phyloP scores from a whole-genome alignment of 345 rosid species.

The Erucastrum elatum region DNA sequence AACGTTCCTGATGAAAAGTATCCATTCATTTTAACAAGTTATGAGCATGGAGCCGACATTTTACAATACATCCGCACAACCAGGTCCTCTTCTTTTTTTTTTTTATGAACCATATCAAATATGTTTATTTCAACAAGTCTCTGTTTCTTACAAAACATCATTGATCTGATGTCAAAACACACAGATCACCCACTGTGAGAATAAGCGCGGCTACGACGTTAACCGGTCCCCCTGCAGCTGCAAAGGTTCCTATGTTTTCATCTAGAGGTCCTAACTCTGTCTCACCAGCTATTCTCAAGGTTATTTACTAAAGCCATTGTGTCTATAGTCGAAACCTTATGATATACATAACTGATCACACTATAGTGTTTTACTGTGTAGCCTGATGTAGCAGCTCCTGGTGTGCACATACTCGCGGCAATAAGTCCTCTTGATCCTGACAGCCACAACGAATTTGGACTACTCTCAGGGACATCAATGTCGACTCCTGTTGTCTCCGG shows the following conservation, averaged over 20 bases:
- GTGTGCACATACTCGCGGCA: conserved; percentile 42
- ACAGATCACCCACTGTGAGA: conserved; percentile 34
- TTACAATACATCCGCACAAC: conserved; percentile 38
- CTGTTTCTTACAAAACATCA: neutral
- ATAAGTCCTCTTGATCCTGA: neutral
- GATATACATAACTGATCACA: neutral
- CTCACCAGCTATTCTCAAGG: conserved; percentile 63
- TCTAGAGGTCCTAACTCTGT: conserved; percentile 57
- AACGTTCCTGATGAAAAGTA: conserved; percentile 11
- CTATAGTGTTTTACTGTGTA: neutral
- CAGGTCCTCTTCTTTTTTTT: conserved; percentile 19
- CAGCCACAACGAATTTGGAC: neutral
- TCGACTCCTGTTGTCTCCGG: conserved; percentile 47
- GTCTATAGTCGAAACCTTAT: neutral
- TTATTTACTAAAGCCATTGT: conserved; percentile 7
- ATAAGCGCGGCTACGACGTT: conserved; percentile 38
- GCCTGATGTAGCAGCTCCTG: conserved; percentile 54
- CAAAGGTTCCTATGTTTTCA: conserved; percentile 43
- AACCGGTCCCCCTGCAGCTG: conserved; percentile 35
- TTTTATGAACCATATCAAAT: neutral
- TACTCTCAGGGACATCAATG: conserved; percentile 47
- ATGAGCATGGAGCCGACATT: conserved; percentile 40
- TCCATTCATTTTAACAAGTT: conserved; percentile 23
- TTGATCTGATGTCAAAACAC: conserved; percentile 31
- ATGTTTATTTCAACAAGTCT: conserved; percentile 28